Base-by-base conservation (phyloP, 1,139 yeast genomes). In the Eremothecium cymbalariae region DNA sequence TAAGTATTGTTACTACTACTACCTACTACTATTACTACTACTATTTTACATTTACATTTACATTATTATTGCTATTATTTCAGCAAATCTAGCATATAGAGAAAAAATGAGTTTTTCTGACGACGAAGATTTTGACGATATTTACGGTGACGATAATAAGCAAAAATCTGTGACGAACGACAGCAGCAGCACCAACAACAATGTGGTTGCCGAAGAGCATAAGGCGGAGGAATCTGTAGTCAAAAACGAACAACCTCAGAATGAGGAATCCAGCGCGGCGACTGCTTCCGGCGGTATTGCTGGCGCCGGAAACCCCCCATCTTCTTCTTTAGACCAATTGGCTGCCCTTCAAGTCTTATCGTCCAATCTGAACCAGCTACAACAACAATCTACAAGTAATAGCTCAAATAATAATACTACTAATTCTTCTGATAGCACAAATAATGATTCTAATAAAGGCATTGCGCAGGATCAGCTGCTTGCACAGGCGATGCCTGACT, bases 111-210 rank as follows among this genome's bases (percentile, higher is more conserved):
- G 56, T 42, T 43, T 42, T 34, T 57, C 62, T 57, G 95, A 85
- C 64, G 95, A 85, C 63, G 95, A 84, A 62, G 86, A 82, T 60
- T 81, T 81, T 60, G 84, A 80, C 59, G 90, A 81, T 59, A 77
- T 81, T 60, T 81, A 81, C 41, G 68, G 66, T 34, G 67, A 60
- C 34, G 64, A 53, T 32, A 45, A 47, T 11, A 56, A 54, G 19
- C 39, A 49, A 25, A 35, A 43, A 14, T 34, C 42, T 25, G 36
- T 44, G 13, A 40, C 38, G 17, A 37, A 39, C n/a, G 42, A 41
- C 11, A 33, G 44, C 17, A 41, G 40, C 15, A 40, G 41, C 18
- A 25, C 43, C 9, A 32, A 39, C n/a, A 39, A 44, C 11, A 38
- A 39, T 27, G 30, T 8, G 12, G 35, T 43, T 35, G 38, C 40